Base-by-base conservation (phyloP, 2,329 filamentous ascomycete species). In the Fusarium subglutinans region DNA sequence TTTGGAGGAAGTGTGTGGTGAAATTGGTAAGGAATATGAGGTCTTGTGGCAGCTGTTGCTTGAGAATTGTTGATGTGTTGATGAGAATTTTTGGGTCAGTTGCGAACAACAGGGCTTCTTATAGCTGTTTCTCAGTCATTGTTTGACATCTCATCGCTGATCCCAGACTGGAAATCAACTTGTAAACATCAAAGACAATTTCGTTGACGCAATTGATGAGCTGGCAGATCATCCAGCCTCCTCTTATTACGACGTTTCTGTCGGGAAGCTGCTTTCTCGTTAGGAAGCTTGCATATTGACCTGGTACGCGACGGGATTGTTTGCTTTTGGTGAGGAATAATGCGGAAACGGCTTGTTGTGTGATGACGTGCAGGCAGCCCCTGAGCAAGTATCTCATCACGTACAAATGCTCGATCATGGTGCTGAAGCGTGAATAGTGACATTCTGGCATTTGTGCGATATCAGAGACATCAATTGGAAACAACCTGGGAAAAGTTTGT, bases 1-100 rank as follows among this genome's bases (percentile, higher is more conserved):
- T 45, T 73, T 85, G 80, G 69, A 80, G 26, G 80, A 70, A 15
- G 51, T 62, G 24, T 41, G 33, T 44, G 17, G 43, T 43, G 24
- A 30, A 28, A 30, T 53, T 47, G 24, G 9, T 41, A 24, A 37
- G 60, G 22, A 33, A 50, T 26, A 17, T 22, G 22, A 17, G 28
- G 14, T 54, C 26, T 69, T 67, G 44, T 57, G 22, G 33, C 33
- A 48, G 35, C 15, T 54, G n/a, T 55, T 51, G 33, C 24, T 68
- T 30, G 24, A 24, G 17, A 50, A 11, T 54, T 30, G 33, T 37
- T 22, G 28, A 41, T 70, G 51, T 22, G 54, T n/a, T 70, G 38
- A 44, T 44, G 60, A 38, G 40, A 33, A 43, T n/a, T 12, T 11
- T 2, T 22, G 33, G 22, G 9, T 35, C 17, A 14, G 20, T 14